Evolutionary conservation across 768 basidiomycete genomes (phyloP), one percentile per base, ranked within the genome.

Genomic region (Hygrocybe punicea): DNA sequence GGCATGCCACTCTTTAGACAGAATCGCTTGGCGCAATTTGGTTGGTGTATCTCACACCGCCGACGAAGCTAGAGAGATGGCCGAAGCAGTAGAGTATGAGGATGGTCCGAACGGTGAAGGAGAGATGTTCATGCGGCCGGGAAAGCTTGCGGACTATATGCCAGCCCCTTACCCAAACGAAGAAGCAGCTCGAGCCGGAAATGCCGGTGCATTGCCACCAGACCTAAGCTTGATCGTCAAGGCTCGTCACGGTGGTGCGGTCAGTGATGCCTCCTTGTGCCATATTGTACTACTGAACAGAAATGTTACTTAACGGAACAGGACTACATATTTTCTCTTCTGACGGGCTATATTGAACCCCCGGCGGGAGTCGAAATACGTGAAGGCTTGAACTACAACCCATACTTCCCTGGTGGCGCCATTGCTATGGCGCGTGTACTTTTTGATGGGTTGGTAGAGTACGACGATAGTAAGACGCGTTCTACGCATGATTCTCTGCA

Each of bases 11-110:
- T 99, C 97, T 34, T 86, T 99, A 55, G 93, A 99, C 78, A 93
- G 97, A 65, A 95, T 99, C 69, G 97, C 97, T 57, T 99, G 97
- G 97, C 92, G 97, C 71, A 99, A 98, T 78, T 80, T 99, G 57
- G 97, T 99, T 62, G 97, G 94, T 68, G 93, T 98, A 55, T 97
- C 94, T 25, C 97, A 99, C 77, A 92, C 89, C 64, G 96, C 80
- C 42, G 90, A 93, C 62, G 95, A 99, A 76, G 80, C 80, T 53
- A 89, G 91, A 72, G 78, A 80, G 2, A 84, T 98, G 88, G 97
- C 97, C 9, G 97, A 97, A 76, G 96, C 98, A 67, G 79, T 94
- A 57, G 97, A 99, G 74, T 99, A 98, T 75, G 82, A 84, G 67
- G 97, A 99, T 68, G 97, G 97, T 35, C 97, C 97, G 49, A 84